Percentiles rank a stretch among this genome's conserved stretches.
Evolutionary conservation across 1,284 basidiomycete species (phyloP).

Genomic region (Fomitiporia mediterranea): DNA sequence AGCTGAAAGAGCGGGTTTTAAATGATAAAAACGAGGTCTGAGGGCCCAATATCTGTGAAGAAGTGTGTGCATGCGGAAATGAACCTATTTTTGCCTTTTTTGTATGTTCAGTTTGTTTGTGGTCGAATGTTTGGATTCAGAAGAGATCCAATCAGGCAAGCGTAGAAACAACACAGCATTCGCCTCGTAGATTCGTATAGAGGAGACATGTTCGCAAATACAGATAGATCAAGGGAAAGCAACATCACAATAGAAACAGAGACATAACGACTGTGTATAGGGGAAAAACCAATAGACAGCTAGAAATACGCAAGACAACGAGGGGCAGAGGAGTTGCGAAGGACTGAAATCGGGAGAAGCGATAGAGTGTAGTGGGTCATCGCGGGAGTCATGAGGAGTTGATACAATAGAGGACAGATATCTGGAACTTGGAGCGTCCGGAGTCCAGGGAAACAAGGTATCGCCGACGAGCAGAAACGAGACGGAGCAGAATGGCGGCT

Average conservation of each 20-base stretch:
- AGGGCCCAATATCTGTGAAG: constrained; percentile 1
- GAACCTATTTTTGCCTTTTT: constrained; percentile 6
- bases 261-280: constrained; percentile 11
- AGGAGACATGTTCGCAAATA: constrained; percentile 16
- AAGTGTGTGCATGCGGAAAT: constrained; percentile 1
- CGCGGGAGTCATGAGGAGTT: constrained; percentile 11
- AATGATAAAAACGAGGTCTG: constrained; percentile 2
- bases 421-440: constrained; percentile 6
- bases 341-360: neutral
- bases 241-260: constrained; percentile 5
- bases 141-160: constrained; percentile 15
- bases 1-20: constrained; percentile 1
- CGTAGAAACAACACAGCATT: constrained; percentile 18
- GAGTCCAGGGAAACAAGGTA: constrained; percentile 11
- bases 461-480: constrained; percentile 6
- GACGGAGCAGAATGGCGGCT: neutral
- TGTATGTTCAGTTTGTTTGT: constrained; percentile 6
- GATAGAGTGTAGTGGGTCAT: constrained; percentile 7
- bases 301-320: constrained; percentile 12
- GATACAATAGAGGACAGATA: constrained; percentile 7
- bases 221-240: constrained; percentile 10
- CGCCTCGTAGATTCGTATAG: constrained; percentile 14
- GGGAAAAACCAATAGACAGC: constrained; percentile 6
- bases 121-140: constrained; percentile 10
- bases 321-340: constrained; percentile 1